phyloP scores from a whole-genome alignment of 2,329 filamentous ascomycete species.

The Colletotrichum sp. region DNA sequence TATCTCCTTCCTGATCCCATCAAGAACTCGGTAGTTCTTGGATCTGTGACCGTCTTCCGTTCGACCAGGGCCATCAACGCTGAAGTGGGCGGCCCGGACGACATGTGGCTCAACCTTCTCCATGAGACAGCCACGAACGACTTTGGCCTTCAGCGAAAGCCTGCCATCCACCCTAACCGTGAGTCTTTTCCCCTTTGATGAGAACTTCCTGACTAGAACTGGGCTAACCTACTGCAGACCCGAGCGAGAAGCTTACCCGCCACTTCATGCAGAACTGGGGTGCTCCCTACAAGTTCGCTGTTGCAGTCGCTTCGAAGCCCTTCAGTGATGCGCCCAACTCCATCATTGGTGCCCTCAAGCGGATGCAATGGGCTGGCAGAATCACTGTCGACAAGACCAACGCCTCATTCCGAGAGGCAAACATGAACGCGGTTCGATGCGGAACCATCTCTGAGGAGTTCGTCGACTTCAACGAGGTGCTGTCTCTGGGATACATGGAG shows the following conservation, averaged over 20 bases:
- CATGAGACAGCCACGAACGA: constrained; percentile 27
- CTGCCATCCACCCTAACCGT: constrained; percentile 38
- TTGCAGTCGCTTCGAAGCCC: constrained; percentile 53
- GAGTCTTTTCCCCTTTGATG: constrained; percentile 19
- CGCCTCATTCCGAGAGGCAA: constrained; percentile 9
- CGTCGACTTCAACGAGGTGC: constrained; percentile 65
- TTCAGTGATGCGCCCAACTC: constrained; percentile 53
- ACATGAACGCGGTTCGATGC: background rate
- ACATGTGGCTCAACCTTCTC: constrained; percentile 61
- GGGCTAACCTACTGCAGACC: constrained; percentile 32
- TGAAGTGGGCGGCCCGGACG: constrained; percentile 61
- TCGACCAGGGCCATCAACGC: constrained; percentile 58
- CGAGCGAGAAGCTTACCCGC: constrained; percentile 49
- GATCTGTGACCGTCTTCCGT: constrained; percentile 60
- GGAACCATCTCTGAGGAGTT: constrained; percentile 28
- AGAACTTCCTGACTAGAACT: constrained; percentile 9
- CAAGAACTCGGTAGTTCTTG: constrained; percentile 43
- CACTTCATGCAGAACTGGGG: constrained; percentile 65
- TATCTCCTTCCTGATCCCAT: constrained; percentile 48
- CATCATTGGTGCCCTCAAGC: constrained; percentile 54
- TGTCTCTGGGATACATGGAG: constrained; percentile 68
- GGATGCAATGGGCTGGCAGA: constrained; percentile 60
- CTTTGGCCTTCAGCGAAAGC: constrained; percentile 50
- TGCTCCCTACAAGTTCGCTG: constrained; percentile 70
- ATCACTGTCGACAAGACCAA: constrained; percentile 37